Base-by-base conservation (phyloP, 1,139 yeast species). In the Suhomyces bribrorum region DNA sequence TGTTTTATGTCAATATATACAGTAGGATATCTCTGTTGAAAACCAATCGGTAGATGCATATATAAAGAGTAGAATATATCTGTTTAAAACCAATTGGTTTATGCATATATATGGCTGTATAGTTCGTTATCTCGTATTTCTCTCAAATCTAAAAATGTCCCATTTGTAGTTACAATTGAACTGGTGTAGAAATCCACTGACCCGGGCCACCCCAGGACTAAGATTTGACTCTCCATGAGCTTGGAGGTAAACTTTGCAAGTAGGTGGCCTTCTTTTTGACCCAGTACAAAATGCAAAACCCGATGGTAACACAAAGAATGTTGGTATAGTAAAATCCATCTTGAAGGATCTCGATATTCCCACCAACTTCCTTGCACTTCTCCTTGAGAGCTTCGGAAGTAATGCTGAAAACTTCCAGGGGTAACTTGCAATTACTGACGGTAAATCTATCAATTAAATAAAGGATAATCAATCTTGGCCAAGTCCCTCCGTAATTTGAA, bases 401-500 rank as follows among this genome's bases (percentile, higher is more conserved):
- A 23, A 56, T 47, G 7, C 29, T 31, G 15, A 33, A 44, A 9
- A 26, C 27, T 0, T 39, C 26, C 7, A 45, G 20, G 5, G 38
- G 30, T 11, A 28, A 5, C 2, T 28, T 13, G 62, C 97, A 90
- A 23, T 69, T 59, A 1, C 89, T 79, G 3, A 63, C 52, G 0
- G 97, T 86, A 47, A 89, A 77, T 49, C 73, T 75, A 61, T 90
- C 97, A 42, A 94, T 92, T 58, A 89, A 72, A 45, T 73, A 78
- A 52, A 89, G 75, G 5, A 90, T 82, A 32, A 92, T 69, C 17
- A 88, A 68, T 42, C 90, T 75, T 0, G 99, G 98, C 98, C 98
- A 94, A 18, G 95, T 94, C 5, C 98, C 99, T 25, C 99, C 99
- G 41, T 90, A 75, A 56, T 92, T 92, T 26, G 95, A 83, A 36